phyloP scores from a whole-genome alignment of 768 basidiomycete genomes.

The Scleroderma citrinum region DNA sequence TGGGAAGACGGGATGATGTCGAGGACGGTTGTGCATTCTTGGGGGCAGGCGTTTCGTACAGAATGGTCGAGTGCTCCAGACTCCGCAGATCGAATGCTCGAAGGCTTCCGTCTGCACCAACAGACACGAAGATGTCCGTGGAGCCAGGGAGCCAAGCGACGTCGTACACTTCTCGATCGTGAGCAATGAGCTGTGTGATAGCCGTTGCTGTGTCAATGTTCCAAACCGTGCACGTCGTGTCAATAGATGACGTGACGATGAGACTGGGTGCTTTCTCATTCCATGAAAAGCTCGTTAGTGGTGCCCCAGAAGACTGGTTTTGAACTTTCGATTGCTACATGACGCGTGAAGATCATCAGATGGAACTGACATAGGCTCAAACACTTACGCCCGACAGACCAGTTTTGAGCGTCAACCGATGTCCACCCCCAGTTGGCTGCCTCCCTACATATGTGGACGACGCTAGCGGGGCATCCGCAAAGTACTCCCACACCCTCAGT shows the following conservation, averaged over 20 bases:
- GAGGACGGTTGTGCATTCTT: slow-evolving; percentile 61
- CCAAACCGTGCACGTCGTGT: slow-evolving; percentile 99
- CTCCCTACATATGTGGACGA: slow-evolving; percentile 68
- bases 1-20: slow-evolving; percentile 59
- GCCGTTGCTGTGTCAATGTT: slow-evolving; percentile 92
- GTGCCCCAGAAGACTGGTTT: slow-evolving; percentile 75
- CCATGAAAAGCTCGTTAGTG: slow-evolving; percentile 97
- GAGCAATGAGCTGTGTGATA: slow-evolving; percentile 95
- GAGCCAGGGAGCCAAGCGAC: slow-evolving; percentile 98
- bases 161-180: slow-evolving; percentile 94
- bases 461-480: slow-evolving; percentile 53
- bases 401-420: slow-evolving; percentile 67
- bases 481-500: slow-evolving; percentile 86
- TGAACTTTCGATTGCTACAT: slow-evolving; percentile 85
- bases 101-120: slow-evolving; percentile 93
- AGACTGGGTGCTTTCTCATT: slow-evolving; percentile 87
- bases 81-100: slow-evolving; percentile 96
- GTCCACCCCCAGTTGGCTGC: slow-evolving; percentile 48
- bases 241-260: slow-evolving; percentile 96
- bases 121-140: slow-evolving; percentile 96
- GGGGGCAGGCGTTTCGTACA: slow-evolving; percentile 88
- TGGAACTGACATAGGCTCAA: slow-evolving; percentile 2
- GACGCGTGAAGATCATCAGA: slow-evolving; percentile 9
- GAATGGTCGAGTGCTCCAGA: slow-evolving; percentile 95
- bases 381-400: slow-evolving; percentile 73